These are phyloP conservation scores for Neoascochyta sp. DNA, from an alignment of 2,329 filamentous ascomycete genomes.

Conservation along the genomic window DNA sequence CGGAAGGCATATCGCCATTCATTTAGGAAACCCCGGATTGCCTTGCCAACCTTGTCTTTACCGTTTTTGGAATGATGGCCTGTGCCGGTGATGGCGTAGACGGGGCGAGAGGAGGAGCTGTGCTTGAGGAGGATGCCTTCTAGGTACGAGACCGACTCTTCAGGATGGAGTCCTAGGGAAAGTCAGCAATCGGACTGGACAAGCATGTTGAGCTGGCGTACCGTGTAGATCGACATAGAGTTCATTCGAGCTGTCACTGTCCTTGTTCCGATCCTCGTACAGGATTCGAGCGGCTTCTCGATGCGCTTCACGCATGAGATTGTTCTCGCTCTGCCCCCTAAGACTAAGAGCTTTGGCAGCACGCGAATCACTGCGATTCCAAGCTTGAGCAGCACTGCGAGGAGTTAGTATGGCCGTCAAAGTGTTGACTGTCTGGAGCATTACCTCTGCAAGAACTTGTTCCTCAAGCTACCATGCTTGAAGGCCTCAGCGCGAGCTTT, in stretches of 20 bases:
- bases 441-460: slow-evolving; percentile 93
- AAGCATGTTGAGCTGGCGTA: slow-evolving; percentile 20
- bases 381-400: slow-evolving; percentile 84
- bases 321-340: slow-evolving; percentile 93
- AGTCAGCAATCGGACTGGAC: no score
- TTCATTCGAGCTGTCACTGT: slow-evolving; percentile 58
- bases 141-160: slow-evolving; percentile 93
- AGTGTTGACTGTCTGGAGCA: slow-evolving; percentile 15
- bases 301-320: slow-evolving; percentile 94
- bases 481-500: slow-evolving; percentile 95
- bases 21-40: slow-evolving; percentile 83
- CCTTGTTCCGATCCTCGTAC: slow-evolving; percentile 89
- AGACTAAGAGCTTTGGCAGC: slow-evolving; percentile 93
- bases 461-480: slow-evolving; percentile 91
- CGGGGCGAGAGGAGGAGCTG: slow-evolving; percentile 63
- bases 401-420: slow-evolving; percentile 7
- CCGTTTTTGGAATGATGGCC: slow-evolving; percentile 98
- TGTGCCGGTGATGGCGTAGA: slow-evolving; percentile 95
- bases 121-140: slow-evolving; percentile 85
- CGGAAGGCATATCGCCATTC: slow-evolving; percentile 95
- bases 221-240: slow-evolving; percentile 92
- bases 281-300: slow-evolving; percentile 87
- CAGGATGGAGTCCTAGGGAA: slow-evolving; percentile 87
- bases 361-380: slow-evolving; percentile 95
- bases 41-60: slow-evolving; percentile 97